Evolutionary conservation across 2,329 filamentous ascomycete genomes (phyloP).

Genomic region (Botryosphaeria dothidea): DNA sequence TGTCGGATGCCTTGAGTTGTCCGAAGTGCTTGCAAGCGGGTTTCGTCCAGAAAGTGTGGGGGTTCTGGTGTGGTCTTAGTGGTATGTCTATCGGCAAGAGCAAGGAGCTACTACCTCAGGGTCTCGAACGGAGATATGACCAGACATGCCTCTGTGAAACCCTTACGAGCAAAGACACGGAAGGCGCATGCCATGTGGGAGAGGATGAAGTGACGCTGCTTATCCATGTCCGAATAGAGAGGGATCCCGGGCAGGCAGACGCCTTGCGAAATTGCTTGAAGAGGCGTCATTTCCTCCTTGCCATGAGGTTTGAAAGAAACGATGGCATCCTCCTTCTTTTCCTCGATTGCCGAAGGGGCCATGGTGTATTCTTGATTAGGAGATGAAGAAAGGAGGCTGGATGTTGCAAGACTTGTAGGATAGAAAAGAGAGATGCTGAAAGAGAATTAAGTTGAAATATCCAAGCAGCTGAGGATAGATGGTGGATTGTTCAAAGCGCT

Average conservation of each 20-base stretch:
- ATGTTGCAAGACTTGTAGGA: not conserved
- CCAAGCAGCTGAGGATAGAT: not conserved
- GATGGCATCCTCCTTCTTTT: not conserved
- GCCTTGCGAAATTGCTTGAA: conserved; percentile 50
- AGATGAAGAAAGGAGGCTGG: not conserved
- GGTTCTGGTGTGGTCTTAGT: conserved; percentile 32
- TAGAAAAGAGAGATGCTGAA: not conserved
- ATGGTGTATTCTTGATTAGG: not conserved
- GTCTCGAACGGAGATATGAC: conserved; percentile 68
- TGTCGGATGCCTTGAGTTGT: conserved; percentile 63
- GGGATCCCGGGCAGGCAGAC: conserved; percentile 56
- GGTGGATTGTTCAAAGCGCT: not conserved
- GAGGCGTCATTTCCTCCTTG: conserved; percentile 23
- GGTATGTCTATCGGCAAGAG: too few relatives aligned
- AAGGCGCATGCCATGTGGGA: conserved; percentile 68
- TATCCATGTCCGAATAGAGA: conserved; percentile 52
- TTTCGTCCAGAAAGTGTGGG: conserved; percentile 69
- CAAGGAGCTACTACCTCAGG: conserved; percentile 57
- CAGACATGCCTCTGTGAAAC: conserved; percentile 68
- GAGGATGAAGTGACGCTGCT: conserved; percentile 64
- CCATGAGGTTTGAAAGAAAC: conserved; percentile 3
- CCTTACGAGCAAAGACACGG: conserved; percentile 65
- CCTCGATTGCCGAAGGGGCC: conserved; percentile 17
- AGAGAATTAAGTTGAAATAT: too few relatives aligned
- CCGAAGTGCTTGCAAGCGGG: conserved; percentile 66